Percentiles rank a stretch among this genome's conserved stretches.
phyloP scores from a whole-genome alignment of 2,329 filamentous ascomycete genomes.

The Talaromyces atroroseus region DNA sequence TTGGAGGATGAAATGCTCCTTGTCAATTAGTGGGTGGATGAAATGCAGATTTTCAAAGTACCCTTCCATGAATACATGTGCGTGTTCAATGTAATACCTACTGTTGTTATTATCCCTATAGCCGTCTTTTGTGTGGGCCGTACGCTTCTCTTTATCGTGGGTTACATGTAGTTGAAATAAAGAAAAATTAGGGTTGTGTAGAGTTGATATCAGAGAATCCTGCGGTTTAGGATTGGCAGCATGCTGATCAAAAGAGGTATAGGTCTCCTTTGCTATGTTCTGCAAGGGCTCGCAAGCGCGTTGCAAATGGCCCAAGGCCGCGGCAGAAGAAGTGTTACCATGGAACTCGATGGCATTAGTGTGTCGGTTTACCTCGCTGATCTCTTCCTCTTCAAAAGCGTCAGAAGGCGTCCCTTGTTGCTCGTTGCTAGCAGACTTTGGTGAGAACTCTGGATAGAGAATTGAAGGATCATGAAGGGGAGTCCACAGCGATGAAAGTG shows the following conservation, averaged over 20 bases:
- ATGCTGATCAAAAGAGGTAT: neutral
- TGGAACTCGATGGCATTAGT: constrained; percentile 46
- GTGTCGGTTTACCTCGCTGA: constrained; percentile 42
- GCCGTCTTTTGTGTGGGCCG: constrained; percentile 18
- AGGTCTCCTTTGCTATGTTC: constrained; percentile 15
- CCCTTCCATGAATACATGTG: constrained; percentile 42
- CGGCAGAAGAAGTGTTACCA: constrained; percentile 44
- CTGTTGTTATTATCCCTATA: constrained; percentile 8
- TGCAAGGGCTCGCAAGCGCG: constrained; percentile 21
- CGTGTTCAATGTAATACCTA: constrained; percentile 42
- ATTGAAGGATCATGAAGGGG: neutral
- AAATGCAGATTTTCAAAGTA: constrained; percentile 48
- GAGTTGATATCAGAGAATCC: constrained; percentile 40
- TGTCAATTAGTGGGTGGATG: constrained; percentile 46
- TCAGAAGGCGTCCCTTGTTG: constrained; percentile 22
- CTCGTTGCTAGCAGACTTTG: constrained; percentile 14
- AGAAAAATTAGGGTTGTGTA: constrained; percentile 45
- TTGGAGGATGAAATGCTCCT: constrained; percentile 38
- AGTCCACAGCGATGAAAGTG: neutral
- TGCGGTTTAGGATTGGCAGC: constrained; percentile 11
- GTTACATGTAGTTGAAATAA: constrained; percentile 18
- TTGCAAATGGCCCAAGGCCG: constrained; percentile 41
- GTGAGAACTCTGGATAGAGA: neutral
- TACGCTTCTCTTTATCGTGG: constrained; percentile 7
- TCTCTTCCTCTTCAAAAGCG: constrained; percentile 35